A percentile compares a stretch with the other conserved stretches of the same genome.
These are phyloP conservation scores for Bacterosira constricta DNA, from an alignment of 108 stramenopile species.

Conservation along the genomic window DNA sequence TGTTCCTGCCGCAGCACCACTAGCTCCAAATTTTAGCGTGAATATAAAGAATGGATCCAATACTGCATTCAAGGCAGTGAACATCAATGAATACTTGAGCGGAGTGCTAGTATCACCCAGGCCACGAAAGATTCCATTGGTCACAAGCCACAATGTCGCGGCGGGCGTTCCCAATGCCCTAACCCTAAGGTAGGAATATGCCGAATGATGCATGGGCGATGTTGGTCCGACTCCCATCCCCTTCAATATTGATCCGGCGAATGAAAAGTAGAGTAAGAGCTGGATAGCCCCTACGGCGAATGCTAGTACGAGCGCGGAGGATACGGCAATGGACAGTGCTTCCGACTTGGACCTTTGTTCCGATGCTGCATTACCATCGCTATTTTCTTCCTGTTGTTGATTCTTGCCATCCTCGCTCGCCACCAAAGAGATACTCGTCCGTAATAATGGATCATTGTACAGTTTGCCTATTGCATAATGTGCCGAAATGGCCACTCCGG, in stretches of 20 bases:
- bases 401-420: conserved; percentile 79
- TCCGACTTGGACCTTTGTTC: background rate
- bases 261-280: conserved; percentile 66
- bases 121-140: conserved; percentile 94
- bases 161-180: conserved; percentile 89
- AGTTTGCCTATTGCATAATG: conserved; percentile 91
- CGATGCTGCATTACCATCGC: background rate
- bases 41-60: conserved; percentile 93
- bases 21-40: conserved; percentile 74
- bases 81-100: conserved; percentile 75
- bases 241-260: conserved; percentile 62
- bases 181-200: conserved; percentile 78
- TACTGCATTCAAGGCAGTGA: conserved; percentile 80
- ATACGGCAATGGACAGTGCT: conserved; percentile 74
- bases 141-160: conserved; percentile 90
- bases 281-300: conserved; percentile 82
- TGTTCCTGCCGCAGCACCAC: conserved; percentile 92
- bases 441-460: conserved; percentile 91
- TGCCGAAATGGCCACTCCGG: conserved; percentile 91
- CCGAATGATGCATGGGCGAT: conserved; percentile 83
- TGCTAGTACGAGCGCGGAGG: conserved; percentile 86
- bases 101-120: conserved; percentile 92
- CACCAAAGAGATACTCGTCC: conserved; percentile 89
- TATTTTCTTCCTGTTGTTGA: conserved; percentile 24
- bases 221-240: conserved; percentile 73